Evolutionary conservation across 2,329 filamentous ascomycete species (phyloP).

Genomic region (Microsporum canis): DNA sequence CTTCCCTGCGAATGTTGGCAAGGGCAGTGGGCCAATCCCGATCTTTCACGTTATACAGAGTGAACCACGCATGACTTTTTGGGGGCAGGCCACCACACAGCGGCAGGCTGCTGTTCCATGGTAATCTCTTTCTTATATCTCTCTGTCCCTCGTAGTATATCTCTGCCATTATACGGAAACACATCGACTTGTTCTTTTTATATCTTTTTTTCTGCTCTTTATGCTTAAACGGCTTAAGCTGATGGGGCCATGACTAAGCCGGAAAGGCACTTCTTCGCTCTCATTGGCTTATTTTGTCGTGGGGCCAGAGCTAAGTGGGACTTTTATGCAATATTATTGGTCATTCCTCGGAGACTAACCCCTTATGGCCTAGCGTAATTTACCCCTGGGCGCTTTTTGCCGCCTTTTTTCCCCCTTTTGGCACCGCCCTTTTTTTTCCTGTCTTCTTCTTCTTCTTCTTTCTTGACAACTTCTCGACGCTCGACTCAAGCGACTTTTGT

Average conservation of each 20-base stretch:
- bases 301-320: not conserved
- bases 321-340: not conserved
- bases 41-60: not conserved
- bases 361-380: not conserved
- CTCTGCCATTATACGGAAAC: not conserved
- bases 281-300: not conserved
- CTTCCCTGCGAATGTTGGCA: not conserved
- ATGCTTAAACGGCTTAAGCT: not conserved
- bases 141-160: not conserved
- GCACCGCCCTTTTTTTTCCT: not conserved
- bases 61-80: not conserved
- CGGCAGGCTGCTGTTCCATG: not conserved
- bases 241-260: not conserved
- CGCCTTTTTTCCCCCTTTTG: constrained; percentile 3
- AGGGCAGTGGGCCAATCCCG: not conserved
- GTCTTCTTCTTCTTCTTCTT: constrained; percentile 13
- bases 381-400: not conserved
- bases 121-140: not conserved
- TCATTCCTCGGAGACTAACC: not conserved
- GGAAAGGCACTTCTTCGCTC: not conserved
- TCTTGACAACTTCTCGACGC: constrained; percentile 2
- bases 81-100: not conserved
- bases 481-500: constrained; percentile 4
- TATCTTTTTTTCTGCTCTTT: not conserved
- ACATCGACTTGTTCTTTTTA: not conserved